These are phyloP conservation scores for Mycena leptocephala DNA, from an alignment of 768 basidiomycete genomes.

Conservation along the genomic window DNA sequence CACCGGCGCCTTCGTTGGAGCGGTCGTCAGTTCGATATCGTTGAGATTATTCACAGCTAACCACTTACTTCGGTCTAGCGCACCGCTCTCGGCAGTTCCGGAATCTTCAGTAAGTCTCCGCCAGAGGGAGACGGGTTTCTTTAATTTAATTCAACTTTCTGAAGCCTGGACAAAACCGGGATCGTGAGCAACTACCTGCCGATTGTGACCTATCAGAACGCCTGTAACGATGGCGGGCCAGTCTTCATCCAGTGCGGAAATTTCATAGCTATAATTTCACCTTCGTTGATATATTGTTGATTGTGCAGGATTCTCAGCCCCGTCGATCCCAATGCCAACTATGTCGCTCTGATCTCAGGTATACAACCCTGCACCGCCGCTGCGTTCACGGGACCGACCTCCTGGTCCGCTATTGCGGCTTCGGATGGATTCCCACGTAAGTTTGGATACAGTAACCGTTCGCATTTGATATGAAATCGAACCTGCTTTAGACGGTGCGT, in stretches of 20 bases:
- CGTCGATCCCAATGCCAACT: background rate
- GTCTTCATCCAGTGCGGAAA: slow-evolving; percentile 11
- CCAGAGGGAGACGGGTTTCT: background rate
- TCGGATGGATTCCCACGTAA: slow-evolving; percentile 20
- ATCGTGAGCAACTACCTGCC: slow-evolving; percentile 11
- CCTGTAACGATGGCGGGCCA: slow-evolving; percentile 20
- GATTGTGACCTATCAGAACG: slow-evolving; percentile 7
- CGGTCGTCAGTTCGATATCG: slow-evolving; percentile 8
- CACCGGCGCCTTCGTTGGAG: slow-evolving; percentile 2
- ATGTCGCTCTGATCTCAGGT: background rate
- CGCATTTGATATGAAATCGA: no score
- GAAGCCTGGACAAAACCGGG: slow-evolving; percentile 4
- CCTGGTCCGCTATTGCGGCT: slow-evolving; percentile 15
- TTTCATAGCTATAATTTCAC: background rate
- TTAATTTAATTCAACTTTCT: background rate
- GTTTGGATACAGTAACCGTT: background rate
- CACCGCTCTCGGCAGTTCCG: background rate
- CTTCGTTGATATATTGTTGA: no score
- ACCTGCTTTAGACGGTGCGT: slow-evolving; percentile 2
- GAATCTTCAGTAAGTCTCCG: slow-evolving; percentile 16
- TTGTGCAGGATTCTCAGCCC: slow-evolving; percentile 11
- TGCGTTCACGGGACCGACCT: background rate
- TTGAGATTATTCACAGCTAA: background rate
- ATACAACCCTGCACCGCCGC: background rate
- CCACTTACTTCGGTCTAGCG: background rate